Conservation (phyloP, 768 basidiomycete species). For the Boletus insuetus region DNA sequence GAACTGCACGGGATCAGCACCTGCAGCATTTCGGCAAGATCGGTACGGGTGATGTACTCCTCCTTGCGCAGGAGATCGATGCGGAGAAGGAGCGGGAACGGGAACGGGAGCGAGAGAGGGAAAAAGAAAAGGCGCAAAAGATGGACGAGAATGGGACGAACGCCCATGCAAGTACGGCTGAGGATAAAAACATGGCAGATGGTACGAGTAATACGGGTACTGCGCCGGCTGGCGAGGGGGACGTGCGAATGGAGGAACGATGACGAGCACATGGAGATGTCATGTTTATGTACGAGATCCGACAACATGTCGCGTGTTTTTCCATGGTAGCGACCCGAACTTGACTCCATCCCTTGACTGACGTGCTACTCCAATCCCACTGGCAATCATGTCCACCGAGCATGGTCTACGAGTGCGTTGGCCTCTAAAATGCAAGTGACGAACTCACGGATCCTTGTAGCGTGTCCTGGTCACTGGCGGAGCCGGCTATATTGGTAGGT, state of each 20-base stretch:
- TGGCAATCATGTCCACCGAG: slow-evolving; percentile 30
- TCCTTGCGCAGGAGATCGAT: slow-evolving; percentile 39
- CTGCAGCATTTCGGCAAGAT: slow-evolving; percentile 80
- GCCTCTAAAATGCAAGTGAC: neutral
- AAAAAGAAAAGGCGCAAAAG: slow-evolving; percentile 29
- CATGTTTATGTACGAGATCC: neutral
- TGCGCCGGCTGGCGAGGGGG: slow-evolving; percentile 37
- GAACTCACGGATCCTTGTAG: slow-evolving; percentile 32
- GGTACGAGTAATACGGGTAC: slow-evolving; percentile 12
- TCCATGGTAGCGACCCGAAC: slow-evolving; percentile 1
- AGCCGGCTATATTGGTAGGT: slow-evolving; percentile 84
- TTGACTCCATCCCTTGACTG: neutral
- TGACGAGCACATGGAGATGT: slow-evolving; percentile 1
- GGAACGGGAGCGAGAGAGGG: slow-evolving; percentile 38
- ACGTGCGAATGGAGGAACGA: slow-evolving; percentile 51
- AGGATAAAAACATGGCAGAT: slow-evolving; percentile 26
- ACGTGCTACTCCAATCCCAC: neutral
- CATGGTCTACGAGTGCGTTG: slow-evolving; percentile 47
- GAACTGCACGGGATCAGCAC: slow-evolving; percentile 69
- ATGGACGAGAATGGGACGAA: slow-evolving; percentile 20
- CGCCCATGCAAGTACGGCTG: slow-evolving; percentile 19
- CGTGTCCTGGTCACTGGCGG: slow-evolving; percentile 74
- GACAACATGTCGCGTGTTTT: slow-evolving; percentile 21
- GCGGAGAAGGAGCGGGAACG: slow-evolving; percentile 36
- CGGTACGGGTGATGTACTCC: slow-evolving; percentile 69